Conservation (phyloP, 202 grass and related monocot genomes). For the Brachypodium distachyon region DNA sequence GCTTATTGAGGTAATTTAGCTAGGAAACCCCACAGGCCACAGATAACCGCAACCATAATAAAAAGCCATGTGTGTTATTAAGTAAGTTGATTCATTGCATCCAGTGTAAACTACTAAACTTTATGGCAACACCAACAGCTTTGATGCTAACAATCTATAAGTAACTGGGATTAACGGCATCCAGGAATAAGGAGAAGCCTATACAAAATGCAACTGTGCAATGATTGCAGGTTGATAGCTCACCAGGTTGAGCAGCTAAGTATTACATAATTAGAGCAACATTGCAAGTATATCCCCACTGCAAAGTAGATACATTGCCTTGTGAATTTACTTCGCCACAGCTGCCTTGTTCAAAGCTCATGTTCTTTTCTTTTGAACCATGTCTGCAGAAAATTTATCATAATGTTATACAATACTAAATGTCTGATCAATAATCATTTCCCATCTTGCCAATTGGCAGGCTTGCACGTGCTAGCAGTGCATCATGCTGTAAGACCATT, state of each 20-base stretch:
- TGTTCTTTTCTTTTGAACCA: no score
- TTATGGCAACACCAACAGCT: slow-evolving; percentile 91
- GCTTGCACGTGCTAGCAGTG: no score
- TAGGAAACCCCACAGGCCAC: slow-evolving; percentile 84
- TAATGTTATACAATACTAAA: no score
- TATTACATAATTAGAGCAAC: no score
- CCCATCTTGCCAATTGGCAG: no score
- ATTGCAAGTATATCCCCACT: no score
- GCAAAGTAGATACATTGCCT: no score
- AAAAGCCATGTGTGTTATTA: slow-evolving; percentile 92
- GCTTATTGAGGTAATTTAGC: slow-evolving; percentile 97
- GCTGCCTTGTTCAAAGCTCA: no score
- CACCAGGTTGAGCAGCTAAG: slow-evolving; percentile 84
- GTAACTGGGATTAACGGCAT: neutral
- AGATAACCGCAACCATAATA: slow-evolving; percentile 62
- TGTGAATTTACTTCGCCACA: no score
- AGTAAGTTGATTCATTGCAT: slow-evolving; percentile 70
- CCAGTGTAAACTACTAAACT: slow-evolving; percentile 82
- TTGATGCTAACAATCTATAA: slow-evolving; percentile 95
- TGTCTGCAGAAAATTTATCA: no score
- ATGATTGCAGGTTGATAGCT: neutral
- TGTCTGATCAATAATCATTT: no score
- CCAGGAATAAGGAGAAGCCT: slow-evolving; percentile 8
- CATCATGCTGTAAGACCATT: no score
- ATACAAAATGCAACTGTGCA: neutral